These are phyloP conservation scores for Citrus unshiu DNA, from an alignment of 345 rosid genomes.

Conservation along the genomic window DNA sequence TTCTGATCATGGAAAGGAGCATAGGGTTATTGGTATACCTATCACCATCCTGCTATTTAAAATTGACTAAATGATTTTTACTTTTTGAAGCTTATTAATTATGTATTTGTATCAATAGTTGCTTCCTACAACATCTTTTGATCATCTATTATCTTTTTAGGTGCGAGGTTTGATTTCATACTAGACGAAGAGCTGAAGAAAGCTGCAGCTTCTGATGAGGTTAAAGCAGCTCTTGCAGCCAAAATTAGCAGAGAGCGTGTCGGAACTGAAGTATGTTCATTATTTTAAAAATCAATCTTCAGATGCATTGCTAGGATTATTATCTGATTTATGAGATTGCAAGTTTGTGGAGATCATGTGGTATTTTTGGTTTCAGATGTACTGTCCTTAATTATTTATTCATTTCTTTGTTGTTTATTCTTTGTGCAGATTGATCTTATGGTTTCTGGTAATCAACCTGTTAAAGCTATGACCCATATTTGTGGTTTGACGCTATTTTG, in stretches of 20 bases:
- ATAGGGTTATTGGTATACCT: not conserved
- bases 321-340: slow-evolving; percentile 9
- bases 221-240: slow-evolving; percentile 74
- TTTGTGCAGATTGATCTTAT: slow-evolving; percentile 76
- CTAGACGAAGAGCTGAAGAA: slow-evolving; percentile 70
- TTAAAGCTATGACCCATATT: slow-evolving; percentile 57
- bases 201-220: slow-evolving; percentile 76
- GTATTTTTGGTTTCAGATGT: not conserved
- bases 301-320: not conserved
- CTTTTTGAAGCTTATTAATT: not conserved
- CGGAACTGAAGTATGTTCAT: slow-evolving; percentile 71
- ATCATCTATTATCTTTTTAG: slow-evolving; percentile 40
- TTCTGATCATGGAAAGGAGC: not conserved
- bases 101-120: not conserved
- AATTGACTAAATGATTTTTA: not conserved
- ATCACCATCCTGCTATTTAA: not conserved
- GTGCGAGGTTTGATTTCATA: slow-evolving; percentile 78
- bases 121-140: not conserved
- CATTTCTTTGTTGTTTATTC: slow-evolving; percentile 19
- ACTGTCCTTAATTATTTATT: slow-evolving; percentile 1
- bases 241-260: slow-evolving; percentile 93
- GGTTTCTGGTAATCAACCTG: slow-evolving; percentile 80
- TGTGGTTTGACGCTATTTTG: slow-evolving; percentile 59
- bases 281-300: not conserved
- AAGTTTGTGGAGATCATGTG: not conserved